Evolutionary conservation across 2,329 filamentous ascomycete species (phyloP).

Genomic region (Penicillium hesseltinei): DNA sequence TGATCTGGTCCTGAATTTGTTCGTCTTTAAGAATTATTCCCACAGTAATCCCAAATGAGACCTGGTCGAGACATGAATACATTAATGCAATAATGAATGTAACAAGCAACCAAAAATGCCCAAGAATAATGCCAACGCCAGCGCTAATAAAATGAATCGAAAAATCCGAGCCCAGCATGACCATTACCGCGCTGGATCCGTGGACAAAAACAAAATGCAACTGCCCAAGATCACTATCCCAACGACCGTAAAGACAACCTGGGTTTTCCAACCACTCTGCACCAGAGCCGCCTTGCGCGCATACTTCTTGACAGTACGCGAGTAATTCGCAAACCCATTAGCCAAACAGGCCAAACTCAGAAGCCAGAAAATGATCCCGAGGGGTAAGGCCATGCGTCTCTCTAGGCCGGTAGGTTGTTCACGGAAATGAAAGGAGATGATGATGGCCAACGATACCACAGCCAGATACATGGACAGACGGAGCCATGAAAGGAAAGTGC

Average conservation of each 20-base stretch:
- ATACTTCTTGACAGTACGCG: conserved; percentile 79
- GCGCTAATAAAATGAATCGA: not conserved
- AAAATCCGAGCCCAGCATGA: not conserved
- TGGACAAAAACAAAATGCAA: conserved; percentile 46
- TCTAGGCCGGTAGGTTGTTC: conserved; percentile 68
- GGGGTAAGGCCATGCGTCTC: conserved; percentile 71
- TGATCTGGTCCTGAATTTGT: not conserved
- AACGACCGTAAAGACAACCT: conserved; percentile 61
- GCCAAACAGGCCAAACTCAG: conserved; percentile 73
- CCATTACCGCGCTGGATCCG: conserved; percentile 32
- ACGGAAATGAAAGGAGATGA: conserved; percentile 90
- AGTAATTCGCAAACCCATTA: conserved; percentile 81
- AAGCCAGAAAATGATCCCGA: conserved; percentile 85
- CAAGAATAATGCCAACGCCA: conserved; percentile 2
- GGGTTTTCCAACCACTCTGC: conserved; percentile 91
- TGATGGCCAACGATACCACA: conserved; percentile 83
- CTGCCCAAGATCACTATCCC: conserved; percentile 46
- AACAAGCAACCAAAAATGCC: not conserved
- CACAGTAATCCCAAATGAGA: not conserved
- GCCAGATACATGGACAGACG: conserved; percentile 87
- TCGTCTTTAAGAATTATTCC: not conserved
- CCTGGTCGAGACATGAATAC: not conserved
- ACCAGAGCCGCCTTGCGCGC: conserved; percentile 76
- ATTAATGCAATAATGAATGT: not conserved
- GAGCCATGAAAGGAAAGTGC: conserved; percentile 85